Evolutionary conservation across 495 filamentous ascomycete genomes (phyloP).

Genomic region (Aspergillus bertholletiae): DNA sequence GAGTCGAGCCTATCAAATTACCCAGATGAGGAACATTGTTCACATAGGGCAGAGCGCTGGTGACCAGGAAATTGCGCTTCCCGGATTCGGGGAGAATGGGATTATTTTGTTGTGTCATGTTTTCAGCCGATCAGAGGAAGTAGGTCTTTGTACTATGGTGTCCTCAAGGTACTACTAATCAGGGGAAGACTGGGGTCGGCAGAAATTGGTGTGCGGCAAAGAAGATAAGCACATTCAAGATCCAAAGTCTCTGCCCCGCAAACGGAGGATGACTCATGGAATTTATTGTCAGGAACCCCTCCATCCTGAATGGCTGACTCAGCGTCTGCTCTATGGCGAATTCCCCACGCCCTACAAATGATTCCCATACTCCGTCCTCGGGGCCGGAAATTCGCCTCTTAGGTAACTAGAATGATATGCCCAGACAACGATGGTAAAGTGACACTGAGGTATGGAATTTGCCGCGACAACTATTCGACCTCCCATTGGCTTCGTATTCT

Average conservation of each 20-base stretch:
- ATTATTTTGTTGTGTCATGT: conserved; percentile 1
- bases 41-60: conserved; percentile 76
- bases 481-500: too few species aligned
- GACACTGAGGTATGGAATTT: too few species aligned
- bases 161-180: not conserved
- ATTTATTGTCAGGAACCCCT: not conserved
- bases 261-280: not conserved
- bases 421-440: too few species aligned
- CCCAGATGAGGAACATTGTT: conserved; percentile 96
- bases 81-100: conserved; percentile 2
- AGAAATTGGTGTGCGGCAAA: not conserved
- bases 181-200: not conserved
- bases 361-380: too few species aligned
- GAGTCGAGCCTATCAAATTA: conserved; percentile 87
- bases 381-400: too few species aligned
- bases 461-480: too few species aligned
- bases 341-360: too few species aligned
- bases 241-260: not conserved
- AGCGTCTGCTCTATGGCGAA: not conserved
- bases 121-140: not conserved
- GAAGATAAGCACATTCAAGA: not conserved
- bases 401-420: too few species aligned
- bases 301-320: not conserved
- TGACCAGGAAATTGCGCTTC: conserved; percentile 35
- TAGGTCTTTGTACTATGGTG: not conserved